Conservation (phyloP, 2,329 filamentous ascomycete genomes). For the Aspergillus tubingensis region DNA sequence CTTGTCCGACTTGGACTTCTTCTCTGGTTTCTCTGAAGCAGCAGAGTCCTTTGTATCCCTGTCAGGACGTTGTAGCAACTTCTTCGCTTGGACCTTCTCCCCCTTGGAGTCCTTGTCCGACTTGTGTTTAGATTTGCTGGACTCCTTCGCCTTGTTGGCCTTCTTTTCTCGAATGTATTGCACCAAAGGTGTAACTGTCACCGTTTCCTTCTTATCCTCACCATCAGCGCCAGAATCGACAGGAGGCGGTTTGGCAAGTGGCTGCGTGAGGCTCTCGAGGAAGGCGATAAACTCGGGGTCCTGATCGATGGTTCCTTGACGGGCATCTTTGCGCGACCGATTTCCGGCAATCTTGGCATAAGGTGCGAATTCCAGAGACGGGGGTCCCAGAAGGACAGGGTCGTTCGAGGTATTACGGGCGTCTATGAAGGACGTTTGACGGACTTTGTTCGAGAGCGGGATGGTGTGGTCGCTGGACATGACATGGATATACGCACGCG, state of each 20-base stretch:
- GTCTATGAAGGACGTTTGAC: conserved; percentile 73
- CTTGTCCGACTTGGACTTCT: conserved; percentile 55
- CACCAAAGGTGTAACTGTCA: conserved; percentile 83
- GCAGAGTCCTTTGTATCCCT: conserved; percentile 32
- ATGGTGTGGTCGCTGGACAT: conserved; percentile 69
- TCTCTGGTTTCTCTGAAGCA: conserved; percentile 40
- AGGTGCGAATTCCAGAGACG: conserved; percentile 76
- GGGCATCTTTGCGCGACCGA: conserved; percentile 74
- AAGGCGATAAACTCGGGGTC: conserved; percentile 96
- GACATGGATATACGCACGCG: conserved; percentile 80
- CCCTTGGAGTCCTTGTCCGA: conserved; percentile 43
- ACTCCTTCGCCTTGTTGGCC: conserved; percentile 71
- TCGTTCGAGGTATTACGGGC: conserved; percentile 74
- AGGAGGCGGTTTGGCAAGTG: conserved; percentile 57
- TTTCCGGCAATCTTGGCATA: conserved; percentile 79
- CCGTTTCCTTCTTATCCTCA: conserved; percentile 60
- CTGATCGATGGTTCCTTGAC: conserved; percentile 93
- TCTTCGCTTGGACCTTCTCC: conserved; percentile 45
- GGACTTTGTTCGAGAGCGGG: conserved; percentile 69
- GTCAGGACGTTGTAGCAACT: conserved; percentile 43
- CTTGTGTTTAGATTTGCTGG: conserved; percentile 42
- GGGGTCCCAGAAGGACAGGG: conserved; percentile 73
- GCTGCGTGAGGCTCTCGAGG: conserved; percentile 80
- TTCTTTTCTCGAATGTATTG: conserved; percentile 92
- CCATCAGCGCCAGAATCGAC: conserved; percentile 54